Evolutionary conservation across 805 yeast species (phyloP).

Genomic region (Candida nanaspora): DNA sequence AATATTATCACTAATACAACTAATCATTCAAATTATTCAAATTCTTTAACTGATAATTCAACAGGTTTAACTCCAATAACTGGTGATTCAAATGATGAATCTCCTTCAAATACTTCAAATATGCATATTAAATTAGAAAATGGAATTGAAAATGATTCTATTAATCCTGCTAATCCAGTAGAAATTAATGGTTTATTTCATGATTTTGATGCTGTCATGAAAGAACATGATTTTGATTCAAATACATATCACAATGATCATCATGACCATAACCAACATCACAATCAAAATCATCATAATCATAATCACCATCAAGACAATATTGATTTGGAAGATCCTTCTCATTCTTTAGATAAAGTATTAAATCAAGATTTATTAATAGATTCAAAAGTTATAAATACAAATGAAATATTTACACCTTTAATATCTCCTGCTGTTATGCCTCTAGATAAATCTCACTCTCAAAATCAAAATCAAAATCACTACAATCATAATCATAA

Average conservation of each 20-base stretch:
- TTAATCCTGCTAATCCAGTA: too few relatives aligned
- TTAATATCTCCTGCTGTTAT: conserved; percentile 71
- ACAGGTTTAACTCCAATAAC: conserved; percentile 4
- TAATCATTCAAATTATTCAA: conserved; percentile 16
- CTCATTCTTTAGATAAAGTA: neutral
- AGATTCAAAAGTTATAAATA: conserved; percentile 25
- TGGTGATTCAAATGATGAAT: neutral
- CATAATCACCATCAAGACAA: too few relatives aligned
- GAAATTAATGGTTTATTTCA: neutral
- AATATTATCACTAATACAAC: conserved; percentile 8
- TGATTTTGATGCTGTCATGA: neutral
- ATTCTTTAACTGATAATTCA: neutral
- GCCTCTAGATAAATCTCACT: conserved; percentile 36
- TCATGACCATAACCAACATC: neutral
- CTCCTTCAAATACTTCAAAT: too few relatives aligned
- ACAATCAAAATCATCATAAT: neutral
- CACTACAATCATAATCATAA: too few relatives aligned
- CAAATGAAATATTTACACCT: conserved; percentile 67
- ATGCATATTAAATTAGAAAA: too few relatives aligned
- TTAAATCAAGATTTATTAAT: conserved; percentile 5
- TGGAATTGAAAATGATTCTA: too few relatives aligned
- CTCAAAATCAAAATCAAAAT: too few relatives aligned
- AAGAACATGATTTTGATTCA: neutral
- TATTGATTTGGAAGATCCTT: too few relatives aligned
- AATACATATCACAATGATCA: neutral